These are phyloP conservation scores for Syzygium jambos DNA, from an alignment of 345 rosid species.

Conservation along the genomic window DNA sequence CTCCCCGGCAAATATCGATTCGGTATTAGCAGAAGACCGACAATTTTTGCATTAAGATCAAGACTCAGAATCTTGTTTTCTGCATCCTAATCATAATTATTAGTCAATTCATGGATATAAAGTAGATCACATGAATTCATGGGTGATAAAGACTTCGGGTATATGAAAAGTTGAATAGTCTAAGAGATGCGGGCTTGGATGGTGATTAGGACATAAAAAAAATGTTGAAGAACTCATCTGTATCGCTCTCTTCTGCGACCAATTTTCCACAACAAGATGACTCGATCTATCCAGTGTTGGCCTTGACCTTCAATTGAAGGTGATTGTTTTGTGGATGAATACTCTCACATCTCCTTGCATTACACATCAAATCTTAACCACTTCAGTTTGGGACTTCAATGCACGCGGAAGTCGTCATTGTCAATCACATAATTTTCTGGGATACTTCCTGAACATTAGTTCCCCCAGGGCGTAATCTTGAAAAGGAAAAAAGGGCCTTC, in stretches of 20 bases:
- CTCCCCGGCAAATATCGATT: background rate
- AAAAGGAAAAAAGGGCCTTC: background rate
- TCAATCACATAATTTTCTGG: background rate
- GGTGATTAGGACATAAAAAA: background rate
- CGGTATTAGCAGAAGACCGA: background rate
- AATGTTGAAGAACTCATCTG: background rate
- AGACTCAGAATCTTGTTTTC: background rate
- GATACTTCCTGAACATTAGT: background rate
- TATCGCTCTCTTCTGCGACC: background rate
- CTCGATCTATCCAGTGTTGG: background rate
- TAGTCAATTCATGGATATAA: too few species aligned
- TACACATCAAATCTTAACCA: background rate
- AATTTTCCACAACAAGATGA: background rate
- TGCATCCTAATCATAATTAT: too few species aligned
- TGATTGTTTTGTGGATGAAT: background rate
- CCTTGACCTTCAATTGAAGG: background rate
- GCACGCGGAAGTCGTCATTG: background rate
- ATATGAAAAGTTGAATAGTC: background rate
- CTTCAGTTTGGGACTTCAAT: background rate
- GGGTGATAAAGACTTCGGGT: background rate
- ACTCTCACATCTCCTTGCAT: background rate
- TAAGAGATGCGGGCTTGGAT: background rate
- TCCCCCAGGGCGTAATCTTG: background rate
- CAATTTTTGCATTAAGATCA: background rate
- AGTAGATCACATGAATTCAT: too few species aligned